Evolutionary conservation across 2,329 filamentous ascomycete species (phyloP).

Genomic region (Pleomassaria siparia): DNA sequence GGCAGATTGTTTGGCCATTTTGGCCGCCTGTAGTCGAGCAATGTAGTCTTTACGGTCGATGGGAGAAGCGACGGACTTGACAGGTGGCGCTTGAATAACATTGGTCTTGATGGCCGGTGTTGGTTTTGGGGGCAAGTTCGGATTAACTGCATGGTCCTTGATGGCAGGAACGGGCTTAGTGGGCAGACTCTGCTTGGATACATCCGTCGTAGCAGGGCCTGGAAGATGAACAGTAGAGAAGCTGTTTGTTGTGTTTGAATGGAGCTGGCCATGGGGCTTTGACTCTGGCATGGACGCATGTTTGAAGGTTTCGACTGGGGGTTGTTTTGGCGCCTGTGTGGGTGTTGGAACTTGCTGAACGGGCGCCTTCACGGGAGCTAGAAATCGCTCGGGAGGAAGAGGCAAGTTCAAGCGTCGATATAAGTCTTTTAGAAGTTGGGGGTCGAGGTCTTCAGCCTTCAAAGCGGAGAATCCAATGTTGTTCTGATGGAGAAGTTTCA

Average conservation of each 20-base stretch:
- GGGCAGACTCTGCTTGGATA: constrained; percentile 4
- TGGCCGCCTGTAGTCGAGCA: constrained; percentile 73
- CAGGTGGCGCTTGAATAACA: constrained; percentile 8
- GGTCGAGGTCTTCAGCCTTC: constrained; percentile 34
- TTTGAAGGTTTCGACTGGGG: too few species aligned
- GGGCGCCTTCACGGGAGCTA: not conserved
- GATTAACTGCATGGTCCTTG: too few species aligned
- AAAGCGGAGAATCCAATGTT: constrained; percentile 75
- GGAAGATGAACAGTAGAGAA: constrained; percentile 2
- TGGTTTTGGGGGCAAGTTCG: constrained; percentile 16
- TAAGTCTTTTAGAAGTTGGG: constrained; percentile 26
- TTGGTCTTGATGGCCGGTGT: constrained; percentile 25
- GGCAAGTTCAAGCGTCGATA: constrained; percentile 33
- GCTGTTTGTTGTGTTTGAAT: constrained; percentile 6
- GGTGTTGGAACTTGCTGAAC: not conserved
- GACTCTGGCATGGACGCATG: too few species aligned
- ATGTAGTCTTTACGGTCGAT: constrained; percentile 76
- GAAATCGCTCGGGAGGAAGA: constrained; percentile 8
- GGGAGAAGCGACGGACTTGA: constrained; percentile 13
- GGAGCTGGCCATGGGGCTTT: constrained; percentile 7
- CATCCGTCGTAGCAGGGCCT: constrained; percentile 6
- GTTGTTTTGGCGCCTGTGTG: not conserved
- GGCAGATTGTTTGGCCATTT: constrained; percentile 57
- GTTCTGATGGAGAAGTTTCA: constrained; percentile 49
- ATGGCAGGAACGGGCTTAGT: constrained; percentile 20